Conservation (phyloP, 805 yeast genomes). For the Candida coquimbonensis region DNA sequence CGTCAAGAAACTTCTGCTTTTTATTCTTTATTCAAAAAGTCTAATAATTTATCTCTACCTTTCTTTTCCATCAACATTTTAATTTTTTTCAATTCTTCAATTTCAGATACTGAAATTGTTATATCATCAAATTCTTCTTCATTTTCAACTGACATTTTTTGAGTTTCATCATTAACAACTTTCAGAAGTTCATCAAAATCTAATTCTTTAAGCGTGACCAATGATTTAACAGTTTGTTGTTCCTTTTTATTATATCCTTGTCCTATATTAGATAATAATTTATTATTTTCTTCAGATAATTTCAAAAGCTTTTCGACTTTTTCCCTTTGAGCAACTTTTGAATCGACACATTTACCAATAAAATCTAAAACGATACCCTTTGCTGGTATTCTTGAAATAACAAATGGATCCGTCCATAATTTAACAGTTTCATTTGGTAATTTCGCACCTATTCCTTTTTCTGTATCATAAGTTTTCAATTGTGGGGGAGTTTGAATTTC, state of each 20-base stretch:
- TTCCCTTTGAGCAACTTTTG: slow-evolving; percentile 24
- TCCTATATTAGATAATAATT: slow-evolving; percentile 27
- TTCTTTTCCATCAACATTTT: slow-evolving; percentile 57
- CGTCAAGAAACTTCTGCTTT: not conserved
- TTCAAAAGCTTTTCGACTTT: slow-evolving; percentile 29
- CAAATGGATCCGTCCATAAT: slow-evolving; percentile 29
- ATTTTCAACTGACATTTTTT: slow-evolving; percentile 15
- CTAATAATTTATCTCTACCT: slow-evolving; percentile 59
- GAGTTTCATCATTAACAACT: slow-evolving; percentile 28
- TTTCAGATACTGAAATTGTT: slow-evolving; percentile 26
- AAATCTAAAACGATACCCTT: slow-evolving; percentile 65
- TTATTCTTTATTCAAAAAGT: slow-evolving; percentile 37
- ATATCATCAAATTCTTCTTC: not conserved
- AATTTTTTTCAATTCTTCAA: slow-evolving; percentile 45
- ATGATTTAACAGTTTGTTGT: slow-evolving; percentile 28
- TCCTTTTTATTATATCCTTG: slow-evolving; percentile 20
- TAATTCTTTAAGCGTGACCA: slow-evolving; percentile 27
- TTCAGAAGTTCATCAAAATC: slow-evolving; percentile 44
- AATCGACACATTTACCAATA: slow-evolving; percentile 41
- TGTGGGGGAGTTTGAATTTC: slow-evolving; percentile 32
- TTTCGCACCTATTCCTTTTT: slow-evolving; percentile 29
- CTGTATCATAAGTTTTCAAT: slow-evolving; percentile 27
- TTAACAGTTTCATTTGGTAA: slow-evolving; percentile 22
- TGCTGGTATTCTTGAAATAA: slow-evolving; percentile 62
- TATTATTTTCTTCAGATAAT: slow-evolving; percentile 29